These are phyloP conservation scores for Fagus sylvatica DNA, from an alignment of 306 rosid genomes.

Conservation along the genomic window DNA sequence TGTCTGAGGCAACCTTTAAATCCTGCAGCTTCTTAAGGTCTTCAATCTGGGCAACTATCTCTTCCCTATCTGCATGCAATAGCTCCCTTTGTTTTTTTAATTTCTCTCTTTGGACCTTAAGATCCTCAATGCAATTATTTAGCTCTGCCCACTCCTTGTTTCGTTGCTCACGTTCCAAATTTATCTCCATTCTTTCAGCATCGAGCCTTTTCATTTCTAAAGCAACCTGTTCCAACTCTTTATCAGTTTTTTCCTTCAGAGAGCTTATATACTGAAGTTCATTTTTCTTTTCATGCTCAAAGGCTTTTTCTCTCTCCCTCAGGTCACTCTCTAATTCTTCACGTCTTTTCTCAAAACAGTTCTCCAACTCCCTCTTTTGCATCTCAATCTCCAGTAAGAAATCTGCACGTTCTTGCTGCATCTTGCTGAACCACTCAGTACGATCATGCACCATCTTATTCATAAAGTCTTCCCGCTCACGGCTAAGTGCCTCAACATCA, in stretches of 20 bases:
- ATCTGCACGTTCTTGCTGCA: conserved; percentile 87
- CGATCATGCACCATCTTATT: conserved; percentile 78
- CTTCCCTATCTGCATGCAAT: conserved; percentile 79
- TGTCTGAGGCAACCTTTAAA: conserved; percentile 66
- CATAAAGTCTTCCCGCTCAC: conserved; percentile 86
- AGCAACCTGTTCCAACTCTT: conserved; percentile 75
- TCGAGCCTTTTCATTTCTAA: conserved; percentile 77
- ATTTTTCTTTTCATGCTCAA: conserved; percentile 77
- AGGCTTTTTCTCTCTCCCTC: conserved; percentile 64
- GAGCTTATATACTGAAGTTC: conserved; percentile 56
- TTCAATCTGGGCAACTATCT: conserved; percentile 71
- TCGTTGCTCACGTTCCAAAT: conserved; percentile 79
- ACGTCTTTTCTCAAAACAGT: conserved; percentile 78
- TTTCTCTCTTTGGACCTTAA: conserved; percentile 83
- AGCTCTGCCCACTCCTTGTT: conserved; percentile 92
- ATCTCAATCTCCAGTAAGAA: conserved; percentile 74
- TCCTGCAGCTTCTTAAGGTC: conserved; percentile 67
- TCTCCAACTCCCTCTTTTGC: conserved; percentile 72
- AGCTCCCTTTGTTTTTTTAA: conserved; percentile 81
- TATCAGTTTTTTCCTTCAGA: conserved; percentile 69
- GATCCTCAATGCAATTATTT: conserved; percentile 78
- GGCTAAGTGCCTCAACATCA: conserved; percentile 61
- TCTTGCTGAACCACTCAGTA: conserved; percentile 80
- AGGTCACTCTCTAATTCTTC: conserved; percentile 85
- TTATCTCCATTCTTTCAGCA: conserved; percentile 73